Base-by-base conservation (phyloP, 768 basidiomycete species). In the Trametes gibbosa region DNA sequence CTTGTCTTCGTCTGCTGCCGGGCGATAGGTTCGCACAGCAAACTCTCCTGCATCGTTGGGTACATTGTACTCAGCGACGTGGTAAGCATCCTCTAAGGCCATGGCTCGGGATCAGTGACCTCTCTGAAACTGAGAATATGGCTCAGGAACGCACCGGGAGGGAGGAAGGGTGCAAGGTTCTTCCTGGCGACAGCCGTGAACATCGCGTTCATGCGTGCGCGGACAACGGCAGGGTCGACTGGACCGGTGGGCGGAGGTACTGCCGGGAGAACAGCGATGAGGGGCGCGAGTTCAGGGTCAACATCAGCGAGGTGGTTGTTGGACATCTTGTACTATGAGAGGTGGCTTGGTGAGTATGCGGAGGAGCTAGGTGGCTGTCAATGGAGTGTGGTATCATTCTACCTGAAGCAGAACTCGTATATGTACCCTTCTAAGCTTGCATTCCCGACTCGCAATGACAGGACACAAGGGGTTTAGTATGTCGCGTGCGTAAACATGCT, bases 261-360 rank as follows among this genome's bases (percentile, higher is more conserved):
- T 5, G 50, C 16, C n/a, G 50, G 50, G n/a, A 52, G 50, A 12
- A 39, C 50, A 3, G 50, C 50, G 40, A 52, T 52, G 40, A 52
- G 50, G 39, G 50, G 50, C 14, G 40, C 50, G 25, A 52, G 50
- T 39, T 52, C 50, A 2, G 50, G 40, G 39, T 52, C 24, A 19
- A 35, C 35, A 12, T 13, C 34, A n/a, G 50, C 39, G 24, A 52
- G 39, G 40, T 41, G 6, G 40, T 14, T 41, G 24, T 52, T 52
- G 19, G 49, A 50, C 49, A 50, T 50, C 7, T 49, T 39, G 41
- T 13, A n/a, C 17, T 21, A 16, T 42, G 41, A 41, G 29, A 10
- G 29, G 17, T 39, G 5, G 4, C 13, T 17, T 39, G 37, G 16
- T 21, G n/a, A 49, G 29, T 48, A n/a, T 19, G 29, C 7, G 27